Evolutionary conservation across 306 rosid species (phyloP).

Genomic region (Inga leiocalycina): DNA sequence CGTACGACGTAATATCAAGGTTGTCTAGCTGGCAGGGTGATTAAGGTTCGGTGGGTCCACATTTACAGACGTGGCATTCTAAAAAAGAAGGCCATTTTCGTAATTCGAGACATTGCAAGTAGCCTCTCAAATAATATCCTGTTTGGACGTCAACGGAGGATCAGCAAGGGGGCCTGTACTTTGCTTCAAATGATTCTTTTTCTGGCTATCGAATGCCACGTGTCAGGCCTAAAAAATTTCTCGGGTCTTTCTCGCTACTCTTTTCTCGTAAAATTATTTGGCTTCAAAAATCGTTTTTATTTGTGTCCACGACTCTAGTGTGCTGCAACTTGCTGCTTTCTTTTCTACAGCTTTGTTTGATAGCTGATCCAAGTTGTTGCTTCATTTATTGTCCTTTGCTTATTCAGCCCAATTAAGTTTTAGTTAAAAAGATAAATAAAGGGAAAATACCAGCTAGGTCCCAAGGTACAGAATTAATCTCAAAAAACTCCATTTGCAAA

Average conservation of each 20-base stretch:
- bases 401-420: too few relatives aligned
- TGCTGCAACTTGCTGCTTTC: neutral
- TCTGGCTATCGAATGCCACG: slow-evolving; percentile 2
- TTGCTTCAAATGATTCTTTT: slow-evolving; percentile 23
- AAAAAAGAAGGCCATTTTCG: slow-evolving; percentile 23
- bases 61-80: slow-evolving; percentile 30
- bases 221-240: neutral
- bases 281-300: neutral
- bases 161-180: neutral
- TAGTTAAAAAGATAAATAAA: too few relatives aligned
- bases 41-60: neutral
- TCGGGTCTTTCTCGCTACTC: neutral
- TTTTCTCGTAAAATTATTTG: neutral
- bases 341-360: neutral
- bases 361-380: neutral
- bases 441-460: too few relatives aligned
- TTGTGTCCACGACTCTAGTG: neutral
- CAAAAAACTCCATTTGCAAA: too few relatives aligned
- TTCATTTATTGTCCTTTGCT: neutral
- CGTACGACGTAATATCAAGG: neutral
- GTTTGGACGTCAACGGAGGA: neutral
- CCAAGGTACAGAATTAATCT: too few relatives aligned
- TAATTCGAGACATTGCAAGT: neutral
- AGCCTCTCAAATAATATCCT: slow-evolving; percentile 21
- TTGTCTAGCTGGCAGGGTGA: slow-evolving; percentile 18